Evolutionary conservation across 2,329 filamentous ascomycete species (phyloP).

Genomic region (Phyllosticta citribraziliensis): DNA sequence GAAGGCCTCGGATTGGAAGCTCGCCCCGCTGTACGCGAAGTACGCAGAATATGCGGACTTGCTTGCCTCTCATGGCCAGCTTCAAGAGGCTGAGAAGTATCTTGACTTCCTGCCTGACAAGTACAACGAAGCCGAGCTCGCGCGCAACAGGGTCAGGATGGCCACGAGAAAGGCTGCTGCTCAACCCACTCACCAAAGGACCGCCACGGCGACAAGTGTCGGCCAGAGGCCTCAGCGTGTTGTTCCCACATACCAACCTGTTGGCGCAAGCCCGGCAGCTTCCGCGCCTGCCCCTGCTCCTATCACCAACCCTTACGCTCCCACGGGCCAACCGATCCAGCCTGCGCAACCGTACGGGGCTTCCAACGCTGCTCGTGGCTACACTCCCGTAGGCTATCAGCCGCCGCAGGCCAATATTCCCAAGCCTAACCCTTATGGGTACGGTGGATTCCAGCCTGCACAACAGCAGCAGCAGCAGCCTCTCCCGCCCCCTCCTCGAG

Average conservation of each 20-base stretch:
- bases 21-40: slow-evolving; percentile 79
- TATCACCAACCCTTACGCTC: slow-evolving; percentile 22
- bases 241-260: slow-evolving; percentile 26
- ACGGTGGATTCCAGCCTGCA: slow-evolving; percentile 33
- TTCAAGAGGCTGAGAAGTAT: slow-evolving; percentile 82
- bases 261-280: slow-evolving; percentile 13
- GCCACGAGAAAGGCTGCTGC: slow-evolving; percentile 58
- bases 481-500: slow-evolving; percentile 54
- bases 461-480: slow-evolving; percentile 30
- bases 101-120: slow-evolving; percentile 73
- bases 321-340: slow-evolving; percentile 21
- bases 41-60: slow-evolving; percentile 97
- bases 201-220: slow-evolving; percentile 27
- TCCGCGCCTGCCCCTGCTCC: slow-evolving; percentile 12
- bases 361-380: slow-evolving; percentile 30
- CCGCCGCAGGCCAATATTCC: slow-evolving; percentile 20
- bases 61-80: slow-evolving; percentile 77
- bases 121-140: slow-evolving; percentile 80
- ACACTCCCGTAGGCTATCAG: slow-evolving; percentile 47
- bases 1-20: slow-evolving; percentile 75
- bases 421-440: slow-evolving; percentile 26
- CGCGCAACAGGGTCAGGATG: slow-evolving; percentile 73
- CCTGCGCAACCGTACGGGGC: slow-evolving; percentile 26
- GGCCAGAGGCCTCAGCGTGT: slow-evolving; percentile 25
- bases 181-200: slow-evolving; percentile 30